Base-by-base conservation (phyloP, 2,329 filamentous ascomycete species). In the Podosphaera xanthii region DNA sequence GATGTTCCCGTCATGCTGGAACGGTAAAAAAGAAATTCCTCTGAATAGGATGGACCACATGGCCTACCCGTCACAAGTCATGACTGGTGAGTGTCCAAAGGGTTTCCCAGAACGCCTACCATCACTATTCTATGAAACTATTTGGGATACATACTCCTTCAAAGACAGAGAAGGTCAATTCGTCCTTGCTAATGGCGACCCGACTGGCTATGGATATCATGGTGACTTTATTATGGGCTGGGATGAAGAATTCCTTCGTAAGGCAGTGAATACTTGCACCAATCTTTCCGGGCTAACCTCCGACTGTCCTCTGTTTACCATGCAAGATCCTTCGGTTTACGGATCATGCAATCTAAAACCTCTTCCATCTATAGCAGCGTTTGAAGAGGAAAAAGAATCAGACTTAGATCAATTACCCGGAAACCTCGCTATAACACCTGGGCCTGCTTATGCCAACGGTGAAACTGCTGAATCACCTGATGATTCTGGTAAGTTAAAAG, bases 1-100 rank as follows among this genome's bases (percentile, higher is more conserved):
- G 61, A 87, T 87, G 78, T 94, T 95, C 72, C 87, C 87, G 0
- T 88, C 84, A 1, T 95, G 88, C 77, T 94, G 88, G 84, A 86
- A 92, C 66, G 86, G 87, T 57, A 76, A 80, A 65, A 76, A 83
- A 62, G 63, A 73, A 9, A 76, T 79, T 64, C 73, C 75, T 2
- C 30, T 63, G 0, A 74, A 82, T 65, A 77, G 82, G 71, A 74
- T 74, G 62, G 75, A 73, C 38, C 80, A 96, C 69, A 78, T 95
- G 62, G 84, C 84, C 3, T 96, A 89, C 70, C 87, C 88, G 0
- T 77, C 80, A 64, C 74, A 84, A 10, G 83, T 94, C 65, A 86
- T 87, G 72, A 80, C 80, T 63, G 89, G 90, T 38, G 74, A 74
- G 44, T 95, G 89, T 71, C 88, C 89, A 0, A 68, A 78, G 1